Percentiles rank a stretch among this genome's conserved stretches.
These are phyloP conservation scores for Lasiodiplodia theobromae DNA, from an alignment of 2,329 filamentous ascomycete species.

Conservation along the genomic window DNA sequence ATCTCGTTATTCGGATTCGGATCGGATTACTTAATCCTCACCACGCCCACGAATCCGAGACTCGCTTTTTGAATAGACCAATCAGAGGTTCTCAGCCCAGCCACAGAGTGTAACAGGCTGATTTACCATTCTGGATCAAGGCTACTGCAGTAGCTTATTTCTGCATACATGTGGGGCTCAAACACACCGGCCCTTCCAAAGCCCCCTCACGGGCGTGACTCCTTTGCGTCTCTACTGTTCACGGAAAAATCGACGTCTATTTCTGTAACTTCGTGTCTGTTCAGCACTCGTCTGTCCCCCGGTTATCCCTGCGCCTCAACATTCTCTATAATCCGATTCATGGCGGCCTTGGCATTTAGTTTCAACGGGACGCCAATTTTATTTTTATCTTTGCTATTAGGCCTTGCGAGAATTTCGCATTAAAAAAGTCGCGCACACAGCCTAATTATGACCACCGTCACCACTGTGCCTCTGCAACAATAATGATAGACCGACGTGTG, in stretches of 20 bases:
- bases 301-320: too few species aligned
- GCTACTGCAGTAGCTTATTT: not conserved
- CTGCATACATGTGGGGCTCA: not conserved
- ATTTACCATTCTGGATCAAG: not conserved
- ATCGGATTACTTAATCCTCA: not conserved
- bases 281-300: too few species aligned
- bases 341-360: too few species aligned
- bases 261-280: too few species aligned
- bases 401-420: too few species aligned
- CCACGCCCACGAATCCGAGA: not conserved
- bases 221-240: not conserved
- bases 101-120: not conserved
- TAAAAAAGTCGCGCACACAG: too few species aligned
- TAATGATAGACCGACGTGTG: too few species aligned
- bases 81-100: not conserved
- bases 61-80: not conserved
- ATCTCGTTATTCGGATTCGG: slow-evolving; percentile 11
- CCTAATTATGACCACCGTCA: too few species aligned
- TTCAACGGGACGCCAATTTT: too few species aligned
- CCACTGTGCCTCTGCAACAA: too few species aligned
- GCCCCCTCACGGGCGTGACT: not conserved
- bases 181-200: not conserved
- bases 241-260: not conserved
- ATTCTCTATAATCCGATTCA: too few species aligned
- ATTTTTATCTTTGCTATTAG: too few species aligned